phyloP scores from a whole-genome alignment of 345 rosid genomes.

The Odontarrhena argentea region DNA sequence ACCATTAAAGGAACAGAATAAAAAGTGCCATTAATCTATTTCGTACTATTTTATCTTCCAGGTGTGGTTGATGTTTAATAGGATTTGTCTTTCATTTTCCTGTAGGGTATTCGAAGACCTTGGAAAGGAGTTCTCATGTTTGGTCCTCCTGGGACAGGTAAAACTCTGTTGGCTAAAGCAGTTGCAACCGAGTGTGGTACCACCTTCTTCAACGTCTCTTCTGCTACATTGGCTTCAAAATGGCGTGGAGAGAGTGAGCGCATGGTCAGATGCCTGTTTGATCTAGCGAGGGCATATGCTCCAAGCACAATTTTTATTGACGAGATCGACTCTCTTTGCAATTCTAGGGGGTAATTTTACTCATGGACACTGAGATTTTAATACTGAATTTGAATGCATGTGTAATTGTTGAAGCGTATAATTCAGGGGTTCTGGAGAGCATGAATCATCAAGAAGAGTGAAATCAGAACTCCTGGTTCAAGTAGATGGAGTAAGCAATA shows the following conservation, averaged over 20 bases:
- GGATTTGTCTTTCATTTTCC: background rate
- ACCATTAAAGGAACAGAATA: conserved; percentile 6
- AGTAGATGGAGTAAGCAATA: conserved; percentile 96
- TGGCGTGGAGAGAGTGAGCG: conserved; percentile 99
- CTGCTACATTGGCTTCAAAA: conserved; percentile 95
- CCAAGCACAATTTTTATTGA: conserved; percentile 97
- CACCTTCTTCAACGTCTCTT: conserved; percentile 94
- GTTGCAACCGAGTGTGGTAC: conserved; percentile 99
- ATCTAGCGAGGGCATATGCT: conserved; percentile 94
- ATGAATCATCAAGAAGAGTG: conserved; percentile 98
- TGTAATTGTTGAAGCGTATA: conserved; percentile 15
- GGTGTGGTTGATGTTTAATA: background rate
- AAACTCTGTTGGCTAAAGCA: conserved; percentile 93
- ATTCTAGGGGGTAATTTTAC: conserved; percentile 82
- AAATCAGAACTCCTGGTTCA: conserved; percentile 99
- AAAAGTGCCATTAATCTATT: conserved; percentile 3
- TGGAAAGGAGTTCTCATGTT: conserved; percentile 99
- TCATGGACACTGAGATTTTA: conserved; percentile 10
- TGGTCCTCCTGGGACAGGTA: conserved; percentile 99
- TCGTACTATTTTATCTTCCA: background rate
- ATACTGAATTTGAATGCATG: background rate
- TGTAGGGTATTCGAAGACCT: conserved; percentile 97
- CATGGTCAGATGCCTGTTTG: conserved; percentile 95
- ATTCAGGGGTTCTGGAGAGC: conserved; percentile 92
- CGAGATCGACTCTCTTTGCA: conserved; percentile 97